Evolutionary conservation across 495 filamentous ascomycete species (phyloP), one percentile per base, ranked within the genome.

Genomic region (Aspergillus bridgeri): DNA sequence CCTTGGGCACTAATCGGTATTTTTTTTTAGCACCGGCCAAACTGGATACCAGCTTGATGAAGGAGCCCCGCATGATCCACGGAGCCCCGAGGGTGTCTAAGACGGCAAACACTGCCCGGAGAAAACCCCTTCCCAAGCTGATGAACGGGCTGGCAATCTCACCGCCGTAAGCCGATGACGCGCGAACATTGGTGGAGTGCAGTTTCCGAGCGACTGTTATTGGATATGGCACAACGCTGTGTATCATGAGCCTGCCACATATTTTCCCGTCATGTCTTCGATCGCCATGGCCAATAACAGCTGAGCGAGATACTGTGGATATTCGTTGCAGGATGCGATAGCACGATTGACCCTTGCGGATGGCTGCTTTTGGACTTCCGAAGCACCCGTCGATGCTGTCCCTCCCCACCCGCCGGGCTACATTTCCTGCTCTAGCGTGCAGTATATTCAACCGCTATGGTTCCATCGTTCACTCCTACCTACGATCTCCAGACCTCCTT

Each of bases 1-100:
- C 42, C 25, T 38, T 13, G 33, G n/a, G 42, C 18, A 53, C 61
- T 74, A 42, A 70, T 56, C n/a, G n/a, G 18, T 50, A 45, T 11
- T 45, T n/a, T 19, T 6, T 27, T 44, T 62, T 76, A 79, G 90
- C 87, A 21, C 94, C 94, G 33, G 85, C 90, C 24, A 92, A 89
- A 69, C 79, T 98, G 24, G 93, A 98, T 64, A 80, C 85, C 27
- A 82, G 84, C 11, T 75, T 96, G 48, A 96, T 98, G 91, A 87
- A 88, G 69, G 94, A 96, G 67, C 88, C 89, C 53, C 80, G 89
- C 64, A 83, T 87, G 60, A 86, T 90, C 44, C 86, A 89, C 66
- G 88, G 89, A 21, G 81, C 88, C 11, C 88, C 88, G 42, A 79
- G 86, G 51, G 83, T 87, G 2, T 83, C 86, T 49, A 81, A 82